A percentile compares a stretch with the other conserved stretches of the same genome.
These are phyloP conservation scores for Coprinopsis cinerea DNA, from an alignment of 768 basidiomycete species.

Conservation along the genomic window DNA sequence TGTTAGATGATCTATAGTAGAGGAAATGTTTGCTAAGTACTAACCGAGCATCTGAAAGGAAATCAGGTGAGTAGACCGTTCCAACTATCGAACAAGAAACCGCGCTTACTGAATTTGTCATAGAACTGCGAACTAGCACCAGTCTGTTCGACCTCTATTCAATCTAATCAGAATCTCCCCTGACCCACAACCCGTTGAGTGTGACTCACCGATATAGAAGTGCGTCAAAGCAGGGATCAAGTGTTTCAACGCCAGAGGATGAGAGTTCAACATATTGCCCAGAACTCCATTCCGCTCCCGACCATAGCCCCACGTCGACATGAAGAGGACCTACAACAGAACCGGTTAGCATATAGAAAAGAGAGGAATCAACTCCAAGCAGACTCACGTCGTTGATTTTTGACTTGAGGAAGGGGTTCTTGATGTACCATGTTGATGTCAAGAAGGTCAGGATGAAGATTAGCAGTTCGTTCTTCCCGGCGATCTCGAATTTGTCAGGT, in stretches of 20 bases:
- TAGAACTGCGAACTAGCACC: slow-evolving; percentile 98
- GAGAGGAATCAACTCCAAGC: too few species aligned
- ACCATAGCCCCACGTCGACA: slow-evolving; percentile 63
- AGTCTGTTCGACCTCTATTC: slow-evolving; percentile 85
- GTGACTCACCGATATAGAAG: slow-evolving; percentile 81
- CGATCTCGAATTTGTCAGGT: slow-evolving; percentile 76
- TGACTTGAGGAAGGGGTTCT: slow-evolving; percentile 95
- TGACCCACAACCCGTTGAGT: not conserved
- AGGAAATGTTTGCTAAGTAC: slow-evolving; percentile 10
- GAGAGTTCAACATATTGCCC: slow-evolving; percentile 75
- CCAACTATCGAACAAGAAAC: not conserved
- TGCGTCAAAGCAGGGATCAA: slow-evolving; percentile 88
- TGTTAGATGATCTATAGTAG: not conserved
- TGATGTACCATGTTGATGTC: slow-evolving; percentile 94
- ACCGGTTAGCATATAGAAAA: slow-evolving; percentile 5
- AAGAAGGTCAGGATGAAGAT: slow-evolving; percentile 89
- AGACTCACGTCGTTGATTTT: slow-evolving; percentile 84
- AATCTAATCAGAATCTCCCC: not conserved
- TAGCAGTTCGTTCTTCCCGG: slow-evolving; percentile 82
- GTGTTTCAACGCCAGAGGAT: slow-evolving; percentile 80
- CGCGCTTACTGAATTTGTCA: slow-evolving; percentile 85
- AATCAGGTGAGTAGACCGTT: not conserved
- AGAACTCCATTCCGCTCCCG: slow-evolving; percentile 67
- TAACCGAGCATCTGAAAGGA: slow-evolving; percentile 42
- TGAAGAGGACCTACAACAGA: slow-evolving; percentile 77